A percentile compares a stretch with the other conserved stretches of the same genome.
Evolutionary conservation across 2,329 filamentous ascomycete genomes (phyloP).

Genomic region (Paecilomyces sp.): DNA sequence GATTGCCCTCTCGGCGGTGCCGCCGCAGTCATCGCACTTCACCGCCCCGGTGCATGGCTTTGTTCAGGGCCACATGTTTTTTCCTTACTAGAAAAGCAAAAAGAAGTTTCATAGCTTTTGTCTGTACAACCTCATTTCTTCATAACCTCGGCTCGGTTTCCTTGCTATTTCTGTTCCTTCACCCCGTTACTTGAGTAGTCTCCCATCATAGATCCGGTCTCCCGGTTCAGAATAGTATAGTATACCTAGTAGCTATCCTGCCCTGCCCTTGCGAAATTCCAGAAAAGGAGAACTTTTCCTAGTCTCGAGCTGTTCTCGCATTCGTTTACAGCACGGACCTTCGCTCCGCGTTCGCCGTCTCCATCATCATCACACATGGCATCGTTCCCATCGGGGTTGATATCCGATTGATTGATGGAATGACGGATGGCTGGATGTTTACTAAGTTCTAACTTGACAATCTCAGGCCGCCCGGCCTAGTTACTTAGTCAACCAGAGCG

Average conservation of each 20-base stretch:
- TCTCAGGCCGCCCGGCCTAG: no score
- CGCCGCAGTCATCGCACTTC: neutral
- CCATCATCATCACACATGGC: neutral
- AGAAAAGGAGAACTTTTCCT: neutral
- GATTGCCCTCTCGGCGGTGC: neutral
- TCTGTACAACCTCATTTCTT: neutral
- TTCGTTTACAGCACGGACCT: neutral
- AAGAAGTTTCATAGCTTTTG: neutral
- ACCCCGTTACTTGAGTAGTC: no score
- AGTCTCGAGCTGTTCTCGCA: neutral
- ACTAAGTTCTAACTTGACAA: no score
- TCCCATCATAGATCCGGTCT: neutral
- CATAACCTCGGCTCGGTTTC: neutral
- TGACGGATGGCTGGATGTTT: no score
- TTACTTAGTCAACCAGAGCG: no score
- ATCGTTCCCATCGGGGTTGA: no score
- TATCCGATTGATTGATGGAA: no score
- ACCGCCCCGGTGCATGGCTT: neutral
- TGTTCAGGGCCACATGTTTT: neutral
- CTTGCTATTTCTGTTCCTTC: neutral
- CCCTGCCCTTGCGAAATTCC: neutral
- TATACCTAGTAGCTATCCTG: neutral
- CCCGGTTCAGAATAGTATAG: neutral
- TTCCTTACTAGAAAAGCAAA: neutral
- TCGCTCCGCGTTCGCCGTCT: no score